Percentiles rank a stretch among this genome's conserved stretches.
phyloP scores from a whole-genome alignment of 2,329 filamentous ascomycete genomes.

The Colletotrichum zoysiae region DNA sequence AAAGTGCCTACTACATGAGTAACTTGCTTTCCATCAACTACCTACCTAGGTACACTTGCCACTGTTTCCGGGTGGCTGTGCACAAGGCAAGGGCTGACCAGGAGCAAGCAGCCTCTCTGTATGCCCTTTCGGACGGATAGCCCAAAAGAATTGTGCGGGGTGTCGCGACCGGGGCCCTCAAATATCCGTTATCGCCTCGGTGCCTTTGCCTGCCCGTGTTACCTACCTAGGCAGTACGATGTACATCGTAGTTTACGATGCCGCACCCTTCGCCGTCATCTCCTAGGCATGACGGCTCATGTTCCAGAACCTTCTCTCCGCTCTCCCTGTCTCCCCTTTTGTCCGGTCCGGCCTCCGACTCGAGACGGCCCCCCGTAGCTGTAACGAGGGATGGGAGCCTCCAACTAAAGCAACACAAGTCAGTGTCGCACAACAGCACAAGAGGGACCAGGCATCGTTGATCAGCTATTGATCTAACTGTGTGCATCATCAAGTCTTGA shows the following conservation, averaged over 20 bases:
- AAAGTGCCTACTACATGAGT: background rate
- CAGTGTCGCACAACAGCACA: background rate
- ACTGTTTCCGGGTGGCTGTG: conserved; percentile 13
- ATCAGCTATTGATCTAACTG: background rate
- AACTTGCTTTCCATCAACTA: background rate
- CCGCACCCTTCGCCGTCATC: background rate
- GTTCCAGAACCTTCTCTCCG: background rate
- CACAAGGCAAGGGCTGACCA: background rate
- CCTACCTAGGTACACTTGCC: conserved; percentile 2
- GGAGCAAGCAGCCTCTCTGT: background rate
- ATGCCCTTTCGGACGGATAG: background rate
- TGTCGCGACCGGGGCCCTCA: background rate
- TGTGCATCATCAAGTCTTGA: background rate
- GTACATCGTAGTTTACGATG: background rate
- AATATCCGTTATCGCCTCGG: background rate
- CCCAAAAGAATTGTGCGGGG: background rate
- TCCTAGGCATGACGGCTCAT: background rate
- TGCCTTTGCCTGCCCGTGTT: too few relatives aligned
- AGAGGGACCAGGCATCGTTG: background rate
- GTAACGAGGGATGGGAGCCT: background rate
- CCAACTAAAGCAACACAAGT: background rate
- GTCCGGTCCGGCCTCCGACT: background rate
- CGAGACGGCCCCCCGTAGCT: background rate
- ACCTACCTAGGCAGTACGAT: too few relatives aligned
- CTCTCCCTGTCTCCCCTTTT: background rate